These are phyloP conservation scores for Mucor lusitanicus DNA, from an alignment of 371 early-diverging fungal species.

Conservation along the genomic window DNA sequence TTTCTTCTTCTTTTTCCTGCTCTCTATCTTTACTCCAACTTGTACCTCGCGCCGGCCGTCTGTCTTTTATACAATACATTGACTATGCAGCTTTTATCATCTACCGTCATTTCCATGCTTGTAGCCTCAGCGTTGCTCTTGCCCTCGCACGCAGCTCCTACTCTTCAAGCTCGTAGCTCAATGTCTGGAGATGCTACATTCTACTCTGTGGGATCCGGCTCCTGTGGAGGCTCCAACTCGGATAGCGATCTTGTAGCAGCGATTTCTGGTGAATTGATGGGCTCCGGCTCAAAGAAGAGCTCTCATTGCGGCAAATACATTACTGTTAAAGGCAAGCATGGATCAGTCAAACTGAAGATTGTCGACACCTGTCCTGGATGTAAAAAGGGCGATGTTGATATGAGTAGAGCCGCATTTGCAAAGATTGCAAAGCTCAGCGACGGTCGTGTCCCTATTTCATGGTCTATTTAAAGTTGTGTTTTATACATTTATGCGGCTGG, in stretches of 20 bases:
- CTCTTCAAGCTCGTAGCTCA: slow-evolving; percentile 14
- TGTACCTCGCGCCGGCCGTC: not conserved
- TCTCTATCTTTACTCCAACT: not conserved
- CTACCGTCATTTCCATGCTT: not conserved
- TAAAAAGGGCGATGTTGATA: slow-evolving; percentile 34
- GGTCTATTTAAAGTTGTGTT: slow-evolving; percentile 27
- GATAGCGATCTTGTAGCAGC: slow-evolving; percentile 41
- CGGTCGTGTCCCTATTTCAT: slow-evolving; percentile 47
- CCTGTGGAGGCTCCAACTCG: slow-evolving; percentile 36
- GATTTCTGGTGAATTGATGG: slow-evolving; percentile 30
- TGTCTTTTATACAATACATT: not conserved
- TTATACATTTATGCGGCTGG: slow-evolving; percentile 2
- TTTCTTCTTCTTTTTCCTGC: not conserved
- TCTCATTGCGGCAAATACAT: slow-evolving; percentile 49
- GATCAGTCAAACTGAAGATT: slow-evolving; percentile 41
- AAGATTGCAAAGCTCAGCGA: slow-evolving; percentile 31
- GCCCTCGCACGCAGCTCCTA: slow-evolving; percentile 15
- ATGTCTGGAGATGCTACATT: slow-evolving; percentile 42
- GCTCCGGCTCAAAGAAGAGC: slow-evolving; percentile 16
- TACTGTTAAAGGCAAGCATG: slow-evolving; percentile 30
- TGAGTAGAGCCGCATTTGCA: slow-evolving; percentile 48
- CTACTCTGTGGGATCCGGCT: slow-evolving; percentile 41
- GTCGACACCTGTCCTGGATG: slow-evolving; percentile 60
- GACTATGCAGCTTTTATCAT: not conserved
- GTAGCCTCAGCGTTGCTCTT: not conserved